Conservation (phyloP, 352 stramenopile species). For the Pythium brachiatum region DNA sequence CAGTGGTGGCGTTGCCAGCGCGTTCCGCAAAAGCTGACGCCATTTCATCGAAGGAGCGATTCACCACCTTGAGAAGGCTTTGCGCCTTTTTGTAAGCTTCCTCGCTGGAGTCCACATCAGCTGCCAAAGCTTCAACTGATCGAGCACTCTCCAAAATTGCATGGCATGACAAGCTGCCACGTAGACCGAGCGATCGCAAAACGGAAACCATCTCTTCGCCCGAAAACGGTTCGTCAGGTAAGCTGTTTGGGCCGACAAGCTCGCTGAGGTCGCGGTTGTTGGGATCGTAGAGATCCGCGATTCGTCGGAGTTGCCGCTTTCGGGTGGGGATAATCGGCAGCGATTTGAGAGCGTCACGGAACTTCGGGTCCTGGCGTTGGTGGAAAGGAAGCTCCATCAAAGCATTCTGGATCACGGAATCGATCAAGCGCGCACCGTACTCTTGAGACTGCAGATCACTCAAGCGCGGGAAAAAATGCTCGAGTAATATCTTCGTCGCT, state of each 20-base stretch:
- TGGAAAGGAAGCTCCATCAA: conserved; percentile 52
- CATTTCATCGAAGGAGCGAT: conserved; percentile 75
- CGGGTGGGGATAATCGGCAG: conserved; percentile 52
- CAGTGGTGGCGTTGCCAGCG: conserved; percentile 1
- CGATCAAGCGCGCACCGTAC: conserved; percentile 29
- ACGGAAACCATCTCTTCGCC: conserved; percentile 45
- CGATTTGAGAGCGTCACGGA: conserved; percentile 43
- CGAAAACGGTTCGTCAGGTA: conserved; percentile 54
- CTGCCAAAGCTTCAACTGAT: conserved; percentile 50
- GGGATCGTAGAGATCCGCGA: conserved; percentile 69
- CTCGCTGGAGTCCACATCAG: conserved; percentile 13
- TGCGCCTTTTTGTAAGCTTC: conserved; percentile 40
- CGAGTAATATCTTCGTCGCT: conserved; percentile 50
- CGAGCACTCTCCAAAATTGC: conserved; percentile 68
- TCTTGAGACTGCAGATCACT: conserved; percentile 31
- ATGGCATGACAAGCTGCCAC: conserved; percentile 59
- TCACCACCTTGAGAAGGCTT: conserved; percentile 68
- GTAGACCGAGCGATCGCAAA: conserved; percentile 52
- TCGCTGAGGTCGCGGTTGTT: conserved; percentile 59
- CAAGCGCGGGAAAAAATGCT: conserved; percentile 61
- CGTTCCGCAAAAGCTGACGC: conserved; percentile 14
- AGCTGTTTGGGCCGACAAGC: conserved; percentile 61
- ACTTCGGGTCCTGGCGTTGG: conserved; percentile 44
- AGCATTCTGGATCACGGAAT: conserved; percentile 46
- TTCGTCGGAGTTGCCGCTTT: conserved; percentile 43